phyloP scores from a whole-genome alignment of 192 early-diverging fungal genomes.

The Oehlia diaphana region DNA sequence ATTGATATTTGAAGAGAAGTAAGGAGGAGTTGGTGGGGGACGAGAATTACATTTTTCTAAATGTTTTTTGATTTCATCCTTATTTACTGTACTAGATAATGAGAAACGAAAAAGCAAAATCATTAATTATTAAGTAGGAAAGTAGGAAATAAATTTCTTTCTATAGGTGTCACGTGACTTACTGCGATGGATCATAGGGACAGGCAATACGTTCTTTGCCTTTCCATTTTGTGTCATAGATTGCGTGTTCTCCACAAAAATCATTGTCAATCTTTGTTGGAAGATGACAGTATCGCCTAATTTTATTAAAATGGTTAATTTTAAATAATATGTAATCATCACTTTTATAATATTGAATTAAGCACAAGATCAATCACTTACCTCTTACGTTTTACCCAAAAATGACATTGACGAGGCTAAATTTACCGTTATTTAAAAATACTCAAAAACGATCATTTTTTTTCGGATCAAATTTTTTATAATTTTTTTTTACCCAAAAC shows the following conservation, averaged over 20 bases:
- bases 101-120: background rate
- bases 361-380: background rate
- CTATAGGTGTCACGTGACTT: background rate
- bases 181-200: constrained; percentile 24
- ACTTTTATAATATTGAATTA: too few species aligned
- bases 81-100: constrained; percentile 16
- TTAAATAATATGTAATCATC: background rate
- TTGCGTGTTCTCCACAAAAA: constrained; percentile 18
- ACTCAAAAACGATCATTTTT: background rate
- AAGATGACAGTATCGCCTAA: constrained; percentile 26
- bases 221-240: background rate
- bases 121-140: background rate
- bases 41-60: constrained; percentile 25
- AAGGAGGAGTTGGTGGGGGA: constrained; percentile 13
- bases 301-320: background rate
- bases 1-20: constrained; percentile 20
- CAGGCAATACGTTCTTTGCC: constrained; percentile 10
- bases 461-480: background rate
- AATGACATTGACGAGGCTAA: constrained; percentile 28
- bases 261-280: constrained; percentile 25
- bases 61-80: constrained; percentile 13
- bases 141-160: background rate
- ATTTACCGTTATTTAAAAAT: background rate
- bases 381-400: constrained; percentile 27
- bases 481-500: background rate